Evolutionary conservation across 2,329 filamentous ascomycete genomes (phyloP).

Genomic region (Alternaria arborescens): DNA sequence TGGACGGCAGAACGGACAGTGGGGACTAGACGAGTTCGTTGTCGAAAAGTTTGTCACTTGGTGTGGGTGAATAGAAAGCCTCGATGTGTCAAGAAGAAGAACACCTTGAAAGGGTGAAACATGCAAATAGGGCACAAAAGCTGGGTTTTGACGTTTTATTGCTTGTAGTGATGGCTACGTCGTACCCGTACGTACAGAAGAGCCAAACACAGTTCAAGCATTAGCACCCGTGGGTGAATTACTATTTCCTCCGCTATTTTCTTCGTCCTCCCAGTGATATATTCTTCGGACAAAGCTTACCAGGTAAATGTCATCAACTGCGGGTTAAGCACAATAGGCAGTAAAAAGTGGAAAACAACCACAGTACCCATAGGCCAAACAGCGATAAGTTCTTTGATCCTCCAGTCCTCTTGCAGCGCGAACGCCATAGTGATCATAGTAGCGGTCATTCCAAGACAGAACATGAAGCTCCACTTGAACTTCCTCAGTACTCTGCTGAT

Average conservation of each 20-base stretch:
- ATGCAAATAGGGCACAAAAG: background rate
- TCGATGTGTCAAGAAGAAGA: background rate
- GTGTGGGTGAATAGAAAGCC: conserved; percentile 28
- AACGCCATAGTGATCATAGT: conserved; percentile 72
- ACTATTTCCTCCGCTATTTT: background rate
- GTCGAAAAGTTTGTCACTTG: conserved; percentile 48
- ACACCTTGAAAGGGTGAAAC: too few species aligned
- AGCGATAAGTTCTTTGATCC: conserved; percentile 64
- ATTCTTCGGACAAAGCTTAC: conserved; percentile 52
- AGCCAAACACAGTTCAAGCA: background rate
- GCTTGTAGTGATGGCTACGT: background rate
- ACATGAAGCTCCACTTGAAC: conserved; percentile 73
- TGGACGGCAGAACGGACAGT: conserved; percentile 54
- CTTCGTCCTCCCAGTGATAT: background rate
- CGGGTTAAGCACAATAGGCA: conserved; percentile 79
- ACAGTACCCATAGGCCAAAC: conserved; percentile 77
- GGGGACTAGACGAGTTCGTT: conserved; percentile 56
- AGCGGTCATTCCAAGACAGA: conserved; percentile 67
- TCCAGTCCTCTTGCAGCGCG: conserved; percentile 69
- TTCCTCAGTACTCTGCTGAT: conserved; percentile 79
- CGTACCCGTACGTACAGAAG: background rate
- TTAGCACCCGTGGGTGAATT: background rate
- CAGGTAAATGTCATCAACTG: conserved; percentile 82
- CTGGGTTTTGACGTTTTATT: background rate
- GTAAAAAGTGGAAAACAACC: conserved; percentile 71